Conservation (phyloP, 169 alveolate genomes). For the Sarcocystis neurona region DNA sequence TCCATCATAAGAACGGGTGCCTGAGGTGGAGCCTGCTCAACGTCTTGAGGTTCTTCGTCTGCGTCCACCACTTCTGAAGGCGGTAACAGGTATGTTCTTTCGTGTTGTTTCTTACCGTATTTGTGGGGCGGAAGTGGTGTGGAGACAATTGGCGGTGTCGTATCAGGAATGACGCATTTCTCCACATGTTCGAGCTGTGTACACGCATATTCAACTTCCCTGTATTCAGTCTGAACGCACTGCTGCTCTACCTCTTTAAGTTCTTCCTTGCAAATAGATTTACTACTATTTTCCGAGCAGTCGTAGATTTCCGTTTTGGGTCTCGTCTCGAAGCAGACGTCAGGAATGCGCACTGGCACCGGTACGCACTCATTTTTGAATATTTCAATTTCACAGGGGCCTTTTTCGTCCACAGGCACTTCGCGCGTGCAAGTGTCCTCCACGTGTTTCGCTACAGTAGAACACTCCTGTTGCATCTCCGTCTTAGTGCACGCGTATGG, state of each 20-base stretch:
- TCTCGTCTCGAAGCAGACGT: conserved; percentile 14
- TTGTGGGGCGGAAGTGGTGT: too few relatives aligned
- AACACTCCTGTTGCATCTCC: conserved; percentile 11
- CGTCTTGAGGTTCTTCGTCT: neutral
- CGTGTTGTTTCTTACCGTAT: neutral
- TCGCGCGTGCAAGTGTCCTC: conserved; percentile 31
- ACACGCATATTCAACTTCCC: conserved; percentile 22
- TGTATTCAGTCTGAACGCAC: conserved; percentile 17
- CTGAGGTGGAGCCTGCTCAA: neutral
- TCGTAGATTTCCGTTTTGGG: conserved; percentile 36
- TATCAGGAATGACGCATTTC: neutral
- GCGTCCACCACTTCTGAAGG: neutral
- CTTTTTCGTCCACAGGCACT: conserved; percentile 30
- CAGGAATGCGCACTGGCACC: conserved; percentile 22
- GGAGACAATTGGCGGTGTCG: too few relatives aligned
- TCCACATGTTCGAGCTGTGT: conserved; percentile 9
- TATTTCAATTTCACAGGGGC: conserved; percentile 24
- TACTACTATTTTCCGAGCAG: conserved; percentile 1
- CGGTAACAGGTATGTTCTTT: neutral
- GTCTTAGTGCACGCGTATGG: conserved; percentile 36
- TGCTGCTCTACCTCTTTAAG: conserved; percentile 15
- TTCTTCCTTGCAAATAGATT: neutral
- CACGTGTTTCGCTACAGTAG: neutral
- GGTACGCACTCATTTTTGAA: conserved; percentile 34
- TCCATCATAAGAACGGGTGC: neutral